These are phyloP conservation scores for Aspergillus jensenii DNA, from an alignment of 2,329 filamentous ascomycete species.

Conservation along the genomic window DNA sequence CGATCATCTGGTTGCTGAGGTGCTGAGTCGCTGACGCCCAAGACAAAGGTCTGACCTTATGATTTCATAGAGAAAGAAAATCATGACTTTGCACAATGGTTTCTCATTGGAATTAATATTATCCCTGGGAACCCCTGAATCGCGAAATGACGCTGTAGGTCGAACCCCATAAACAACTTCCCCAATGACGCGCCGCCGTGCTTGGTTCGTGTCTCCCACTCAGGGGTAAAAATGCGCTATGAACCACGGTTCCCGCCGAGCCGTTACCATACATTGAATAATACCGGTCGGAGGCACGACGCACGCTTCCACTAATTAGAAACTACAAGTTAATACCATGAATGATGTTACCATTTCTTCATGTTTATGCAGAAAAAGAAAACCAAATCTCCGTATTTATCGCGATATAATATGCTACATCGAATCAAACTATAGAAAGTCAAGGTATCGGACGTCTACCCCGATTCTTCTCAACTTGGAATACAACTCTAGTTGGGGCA, in stretches of 20 bases:
- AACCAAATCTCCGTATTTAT: neutral
- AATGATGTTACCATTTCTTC: neutral
- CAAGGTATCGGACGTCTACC: neutral
- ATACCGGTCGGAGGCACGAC: neutral
- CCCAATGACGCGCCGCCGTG: slow-evolving; percentile 9
- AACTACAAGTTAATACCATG: neutral
- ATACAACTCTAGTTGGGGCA: slow-evolving; percentile 38
- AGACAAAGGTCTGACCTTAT: neutral
- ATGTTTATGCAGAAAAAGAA: neutral
- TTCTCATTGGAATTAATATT: neutral
- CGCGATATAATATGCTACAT: slow-evolving; percentile 16
- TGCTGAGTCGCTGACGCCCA: neutral
- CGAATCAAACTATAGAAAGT: slow-evolving; percentile 1
- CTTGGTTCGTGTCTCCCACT: slow-evolving; percentile 22
- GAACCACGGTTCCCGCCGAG: slow-evolving; percentile 24
- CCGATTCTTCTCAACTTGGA: slow-evolving; percentile 3
- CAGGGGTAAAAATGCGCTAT: slow-evolving; percentile 25
- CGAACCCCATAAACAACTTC: slow-evolving; percentile 1
- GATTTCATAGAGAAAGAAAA: no score
- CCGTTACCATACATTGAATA: slow-evolving; percentile 10
- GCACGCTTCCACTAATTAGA: no score
- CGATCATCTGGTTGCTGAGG: neutral
- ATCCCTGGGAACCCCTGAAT: slow-evolving; percentile 7
- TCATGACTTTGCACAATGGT: neutral
- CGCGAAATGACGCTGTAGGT: neutral